Base-by-base conservation (phyloP, 768 basidiomycete genomes). In the Kwoniella dendrophila region DNA sequence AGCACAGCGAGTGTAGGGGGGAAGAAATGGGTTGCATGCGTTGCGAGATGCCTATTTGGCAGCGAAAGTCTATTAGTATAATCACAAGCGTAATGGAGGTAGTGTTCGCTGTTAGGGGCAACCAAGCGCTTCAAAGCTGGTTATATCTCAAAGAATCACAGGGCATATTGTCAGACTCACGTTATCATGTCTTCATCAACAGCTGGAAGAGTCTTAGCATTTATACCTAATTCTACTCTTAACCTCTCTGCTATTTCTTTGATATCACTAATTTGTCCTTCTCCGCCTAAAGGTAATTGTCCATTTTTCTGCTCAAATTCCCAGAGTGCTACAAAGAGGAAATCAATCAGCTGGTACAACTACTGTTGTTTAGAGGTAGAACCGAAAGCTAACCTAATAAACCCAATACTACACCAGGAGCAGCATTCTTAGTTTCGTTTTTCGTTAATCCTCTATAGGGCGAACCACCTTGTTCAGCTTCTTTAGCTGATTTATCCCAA, bases 1-100 rank as follows among this genome's bases (percentile, higher is more conserved):
- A 99, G 83, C 34, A 99, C 89, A 0, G 96, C 96, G 75, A 92
- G 91, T 1, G 92, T 87, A 0, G 96, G 92, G 0, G 92, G 88
- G 81, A 97, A 91, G 75, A 95, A 92, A 76, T 89, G 86, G 20
- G 81, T 79, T 6, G 90, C 88, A n/a, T 88, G 86, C 14, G 81
- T 83, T 4, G 87, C 82, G 41, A 89, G 67, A n/a, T 85, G 81
- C 66, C 93, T 96, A 68, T n/a, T n/a, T n/a, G n/a, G n/a, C n/a
- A 30, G 45, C 36, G 49, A 16, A 38, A 44, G 29, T 38, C 32
- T 38, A 32, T 24, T 10, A n/a, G 41, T 18, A 29, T 67, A n/a
- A 67, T 8, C 8, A 38, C 36, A 38, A 8, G 36, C 36, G 36
- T 8, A 38, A 38, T 38, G 36, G 57, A 41, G 26, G 32, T 51